phyloP scores from a whole-genome alignment of 768 basidiomycete genomes.

The Collybia mongolica region DNA sequence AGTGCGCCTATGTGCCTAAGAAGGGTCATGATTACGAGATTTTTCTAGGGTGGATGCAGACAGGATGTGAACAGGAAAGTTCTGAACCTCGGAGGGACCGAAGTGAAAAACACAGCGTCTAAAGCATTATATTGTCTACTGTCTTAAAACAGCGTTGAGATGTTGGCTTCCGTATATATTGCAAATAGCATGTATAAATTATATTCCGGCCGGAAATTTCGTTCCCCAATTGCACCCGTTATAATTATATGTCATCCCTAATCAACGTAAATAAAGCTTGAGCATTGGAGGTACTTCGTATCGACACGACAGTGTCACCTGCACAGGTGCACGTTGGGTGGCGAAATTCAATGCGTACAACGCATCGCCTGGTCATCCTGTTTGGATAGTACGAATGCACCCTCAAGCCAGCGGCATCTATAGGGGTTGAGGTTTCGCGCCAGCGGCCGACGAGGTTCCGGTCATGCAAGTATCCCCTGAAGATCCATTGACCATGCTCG shows the following conservation, averaged over 20 bases:
- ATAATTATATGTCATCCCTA: no score
- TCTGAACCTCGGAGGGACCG: no score
- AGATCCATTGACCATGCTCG: constrained; percentile 44
- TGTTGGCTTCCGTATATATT: no score
- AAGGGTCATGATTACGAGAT: neutral
- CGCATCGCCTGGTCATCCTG: constrained; percentile 3
- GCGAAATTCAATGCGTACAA: neutral
- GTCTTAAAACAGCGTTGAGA: no score
- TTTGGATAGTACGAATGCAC: constrained; percentile 44
- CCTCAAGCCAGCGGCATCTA: constrained; percentile 43
- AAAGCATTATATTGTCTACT: no score
- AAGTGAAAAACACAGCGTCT: neutral
- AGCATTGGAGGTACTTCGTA: no score
- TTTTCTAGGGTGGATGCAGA: neutral
- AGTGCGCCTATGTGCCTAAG: neutral
- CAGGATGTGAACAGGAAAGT: neutral
- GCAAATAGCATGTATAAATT: no score
- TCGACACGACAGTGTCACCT: no score
- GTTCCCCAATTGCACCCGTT: no score
- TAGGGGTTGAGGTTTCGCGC: constrained; percentile 46
- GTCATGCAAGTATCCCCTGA: constrained; percentile 51
- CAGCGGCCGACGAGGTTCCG: constrained; percentile 52
- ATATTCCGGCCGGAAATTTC: no score
- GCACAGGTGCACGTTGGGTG: no score
- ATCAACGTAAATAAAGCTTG: no score